Base-by-base conservation (phyloP, 2,329 filamentous ascomycete genomes). In the Achaetomium macrosporum region DNA sequence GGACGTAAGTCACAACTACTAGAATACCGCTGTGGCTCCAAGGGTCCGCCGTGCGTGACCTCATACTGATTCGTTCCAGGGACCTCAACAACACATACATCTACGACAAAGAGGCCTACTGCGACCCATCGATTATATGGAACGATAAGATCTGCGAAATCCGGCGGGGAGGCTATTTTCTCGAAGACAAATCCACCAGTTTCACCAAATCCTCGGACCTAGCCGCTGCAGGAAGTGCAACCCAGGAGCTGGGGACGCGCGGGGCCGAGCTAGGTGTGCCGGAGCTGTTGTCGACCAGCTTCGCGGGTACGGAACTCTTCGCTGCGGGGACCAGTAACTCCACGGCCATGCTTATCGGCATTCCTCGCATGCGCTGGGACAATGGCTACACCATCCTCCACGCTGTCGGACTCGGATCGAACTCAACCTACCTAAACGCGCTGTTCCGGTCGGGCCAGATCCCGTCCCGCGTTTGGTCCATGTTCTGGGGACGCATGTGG, bases 1-100 rank as follows among this genome's bases (percentile, higher is more conserved):
- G 66, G 66, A 54, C 62, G 65, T 68, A 59, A 7, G 66, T 62
- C 12, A 13, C 11, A 15, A 16, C 20, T 11, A 30, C 20, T 41
- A 19, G 7, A n/a, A 10, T n/a, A n/a, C n/a, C 30, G 12, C 12
- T 31, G 30, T 12, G 30, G 30, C 30, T 31, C 30, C 7, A 11
- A 35, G 33, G 5, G 10, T 3, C 11, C 33, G 33, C 33, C 3
- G 33, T 35, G 11, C 4, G 10, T 15, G 33, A 35, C 33, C 33
- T 11, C 33, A 9, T 35, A 16, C 13, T 29, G 9, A 25, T 16
- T 36, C 15, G 12, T 33, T 10, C 33, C 47, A 70, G 67, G 2
- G 66, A 70, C 11, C 49, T 70, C 15, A 70, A 69, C 25, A 69
- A 69, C 7, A 69, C 66, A 1, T 68, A 61, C 57, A 61, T 68